Evolutionary conservation across 345 rosid genomes (phyloP).

Genomic region (Pistacia integerrima): DNA sequence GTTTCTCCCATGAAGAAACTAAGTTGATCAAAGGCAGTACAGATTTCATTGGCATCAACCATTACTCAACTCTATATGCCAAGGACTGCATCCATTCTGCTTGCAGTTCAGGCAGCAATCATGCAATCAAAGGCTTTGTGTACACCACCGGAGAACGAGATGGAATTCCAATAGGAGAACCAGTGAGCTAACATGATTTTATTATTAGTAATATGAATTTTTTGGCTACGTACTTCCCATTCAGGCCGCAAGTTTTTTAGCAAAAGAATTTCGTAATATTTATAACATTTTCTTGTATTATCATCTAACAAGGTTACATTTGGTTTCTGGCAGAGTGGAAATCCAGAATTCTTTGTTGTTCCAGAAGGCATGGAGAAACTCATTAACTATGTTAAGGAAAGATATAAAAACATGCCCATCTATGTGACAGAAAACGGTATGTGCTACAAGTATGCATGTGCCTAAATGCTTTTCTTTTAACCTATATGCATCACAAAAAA

Average conservation of each 20-base stretch:
- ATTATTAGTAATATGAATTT: background rate
- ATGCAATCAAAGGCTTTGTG: slow-evolving; percentile 37
- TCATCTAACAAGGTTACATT: background rate
- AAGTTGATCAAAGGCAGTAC: slow-evolving; percentile 40
- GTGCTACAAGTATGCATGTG: background rate
- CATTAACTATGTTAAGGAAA: slow-evolving; percentile 31
- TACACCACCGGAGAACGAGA: slow-evolving; percentile 42
- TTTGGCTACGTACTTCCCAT: background rate
- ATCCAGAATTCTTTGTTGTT: slow-evolving; percentile 37
- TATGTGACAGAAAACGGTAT: slow-evolving; percentile 48
- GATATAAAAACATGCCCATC: slow-evolving; percentile 50
- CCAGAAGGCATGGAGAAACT: slow-evolving; percentile 52
- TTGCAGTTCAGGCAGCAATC: slow-evolving; percentile 31
- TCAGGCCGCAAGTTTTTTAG: background rate
- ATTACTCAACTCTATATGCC: slow-evolving; percentile 43
- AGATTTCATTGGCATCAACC: slow-evolving; percentile 53
- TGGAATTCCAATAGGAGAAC: slow-evolving; percentile 38
- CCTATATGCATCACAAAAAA: background rate
- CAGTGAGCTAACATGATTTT: slow-evolving; percentile 17
- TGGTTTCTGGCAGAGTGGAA: slow-evolving; percentile 31
- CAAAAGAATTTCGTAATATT: too few species aligned
- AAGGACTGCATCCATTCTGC: slow-evolving; percentile 51
- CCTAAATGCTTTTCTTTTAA: too few species aligned
- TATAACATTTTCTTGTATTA: too few species aligned
- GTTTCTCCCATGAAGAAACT: slow-evolving; percentile 32